These are phyloP conservation scores for Abelmoschus esculentus DNA, from an alignment of 345 rosid species.

Conservation along the genomic window DNA sequence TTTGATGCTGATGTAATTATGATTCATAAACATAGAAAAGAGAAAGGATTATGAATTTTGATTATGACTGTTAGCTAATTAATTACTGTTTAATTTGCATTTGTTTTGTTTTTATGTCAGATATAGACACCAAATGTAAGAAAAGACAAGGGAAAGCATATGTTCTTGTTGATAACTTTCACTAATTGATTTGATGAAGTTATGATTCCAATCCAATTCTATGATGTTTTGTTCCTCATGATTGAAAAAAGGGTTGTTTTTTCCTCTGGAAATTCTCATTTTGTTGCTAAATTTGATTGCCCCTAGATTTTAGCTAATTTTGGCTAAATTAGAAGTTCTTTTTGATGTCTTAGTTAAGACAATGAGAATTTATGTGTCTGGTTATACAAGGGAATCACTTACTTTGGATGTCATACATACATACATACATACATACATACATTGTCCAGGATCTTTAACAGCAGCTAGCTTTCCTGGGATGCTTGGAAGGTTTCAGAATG, in stretches of 20 bases:
- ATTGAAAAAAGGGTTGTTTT: no score
- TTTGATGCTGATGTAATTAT: neutral
- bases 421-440: neutral
- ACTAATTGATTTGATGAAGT: neutral
- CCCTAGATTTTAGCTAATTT: no score
- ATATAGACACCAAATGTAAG: neutral
- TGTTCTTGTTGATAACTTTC: neutral
- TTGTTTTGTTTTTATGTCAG: neutral
- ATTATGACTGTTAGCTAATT: no score
- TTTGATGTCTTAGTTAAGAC: neutral
- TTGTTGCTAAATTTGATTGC: no score
- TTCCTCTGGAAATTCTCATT: no score
- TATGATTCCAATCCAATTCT: no score
- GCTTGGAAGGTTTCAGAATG: neutral
- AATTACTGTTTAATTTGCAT: no score
- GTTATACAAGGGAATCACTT: neutral
- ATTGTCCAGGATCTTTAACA: neutral
- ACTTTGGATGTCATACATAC: neutral
- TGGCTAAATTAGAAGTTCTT: no score
- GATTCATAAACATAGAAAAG: neutral
- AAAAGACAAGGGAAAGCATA: neutral
- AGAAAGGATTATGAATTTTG: no score
- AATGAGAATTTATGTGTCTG: neutral
- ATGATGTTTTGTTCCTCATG: no score
- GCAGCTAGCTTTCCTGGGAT: neutral